A percentile compares a stretch with the other conserved stretches of the same genome.
phyloP scores from a whole-genome alignment of 768 basidiomycete genomes.

The Amanita fuliginea region DNA sequence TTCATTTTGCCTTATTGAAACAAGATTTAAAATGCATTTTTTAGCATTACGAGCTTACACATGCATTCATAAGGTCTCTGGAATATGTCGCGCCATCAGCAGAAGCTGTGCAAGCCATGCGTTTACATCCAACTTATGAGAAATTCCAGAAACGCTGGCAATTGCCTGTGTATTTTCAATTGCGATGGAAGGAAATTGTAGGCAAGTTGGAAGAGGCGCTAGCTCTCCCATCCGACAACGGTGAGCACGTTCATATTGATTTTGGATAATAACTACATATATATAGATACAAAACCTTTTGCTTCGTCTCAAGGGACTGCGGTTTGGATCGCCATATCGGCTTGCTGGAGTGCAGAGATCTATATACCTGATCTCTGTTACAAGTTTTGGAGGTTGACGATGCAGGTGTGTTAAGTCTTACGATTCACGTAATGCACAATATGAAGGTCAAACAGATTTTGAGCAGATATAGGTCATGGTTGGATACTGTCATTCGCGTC shows the following conservation, averaged over 20 bases:
- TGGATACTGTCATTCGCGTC: slow-evolving; percentile 42
- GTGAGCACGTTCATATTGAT: slow-evolving; percentile 17
- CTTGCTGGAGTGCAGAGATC: slow-evolving; percentile 82
- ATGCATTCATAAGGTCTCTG: slow-evolving; percentile 71
- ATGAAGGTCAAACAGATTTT: slow-evolving; percentile 44
- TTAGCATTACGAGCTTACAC: slow-evolving; percentile 79
- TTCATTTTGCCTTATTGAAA: slow-evolving; percentile 1
- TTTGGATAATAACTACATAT: slow-evolving; percentile 12
- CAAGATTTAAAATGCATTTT: not conserved
- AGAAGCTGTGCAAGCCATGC: slow-evolving; percentile 59
- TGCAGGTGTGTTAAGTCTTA: slow-evolving; percentile 52
- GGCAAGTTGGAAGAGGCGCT: slow-evolving; percentile 63
- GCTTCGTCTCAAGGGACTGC: slow-evolving; percentile 54
- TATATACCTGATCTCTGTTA: slow-evolving; percentile 74
- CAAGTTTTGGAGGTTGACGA: slow-evolving; percentile 84
- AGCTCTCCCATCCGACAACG: slow-evolving; percentile 30
- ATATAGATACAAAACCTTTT: slow-evolving; percentile 27
- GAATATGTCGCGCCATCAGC: slow-evolving; percentile 76
- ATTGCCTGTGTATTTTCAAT: slow-evolving; percentile 91
- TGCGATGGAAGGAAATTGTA: slow-evolving; percentile 94
- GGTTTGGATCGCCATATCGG: slow-evolving; percentile 60
- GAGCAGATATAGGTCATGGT: slow-evolving; percentile 70
- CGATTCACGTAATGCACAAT: not conserved
- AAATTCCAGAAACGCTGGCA: slow-evolving; percentile 88
- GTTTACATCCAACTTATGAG: slow-evolving; percentile 55